Evolutionary conservation across 768 basidiomycete genomes (phyloP).

Genomic region (Gloeophyllum trabeum): DNA sequence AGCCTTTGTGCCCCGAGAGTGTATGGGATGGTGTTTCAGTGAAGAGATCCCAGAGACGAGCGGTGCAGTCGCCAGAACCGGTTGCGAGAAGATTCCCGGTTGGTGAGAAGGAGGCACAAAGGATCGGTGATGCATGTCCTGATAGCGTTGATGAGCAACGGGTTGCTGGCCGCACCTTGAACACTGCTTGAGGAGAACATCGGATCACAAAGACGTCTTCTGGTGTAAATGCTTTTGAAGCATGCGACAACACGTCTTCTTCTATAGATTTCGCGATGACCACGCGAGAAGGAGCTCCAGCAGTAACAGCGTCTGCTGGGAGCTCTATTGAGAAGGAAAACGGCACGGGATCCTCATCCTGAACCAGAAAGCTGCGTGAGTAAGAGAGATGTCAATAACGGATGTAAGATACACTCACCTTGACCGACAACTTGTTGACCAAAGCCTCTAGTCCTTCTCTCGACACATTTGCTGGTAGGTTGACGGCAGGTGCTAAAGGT

Average conservation of each 20-base stretch:
- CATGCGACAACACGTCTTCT: slow-evolving; percentile 65
- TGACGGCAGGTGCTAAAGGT: slow-evolving; percentile 78
- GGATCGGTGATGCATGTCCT: slow-evolving; percentile 89
- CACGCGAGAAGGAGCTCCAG: slow-evolving; percentile 60
- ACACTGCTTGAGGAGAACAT: slow-evolving; percentile 94
- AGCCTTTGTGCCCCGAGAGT: slow-evolving; percentile 82
- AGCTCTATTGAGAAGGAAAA: slow-evolving; percentile 83
- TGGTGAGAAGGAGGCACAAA: slow-evolving; percentile 93
- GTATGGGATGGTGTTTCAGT: slow-evolving; percentile 88
- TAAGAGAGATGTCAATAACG: not conserved
- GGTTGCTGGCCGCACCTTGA: slow-evolving; percentile 87
- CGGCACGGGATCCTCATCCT: slow-evolving; percentile 86
- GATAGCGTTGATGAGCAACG: slow-evolving; percentile 88
- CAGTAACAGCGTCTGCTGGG: slow-evolving; percentile 38
- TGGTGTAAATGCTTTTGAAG: slow-evolving; percentile 59
- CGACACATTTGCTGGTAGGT: slow-evolving; percentile 77
- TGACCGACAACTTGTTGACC: slow-evolving; percentile 76
- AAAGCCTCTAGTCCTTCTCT: slow-evolving; percentile 77
- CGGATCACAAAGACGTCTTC: slow-evolving; percentile 85
- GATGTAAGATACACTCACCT: slow-evolving; percentile 35
- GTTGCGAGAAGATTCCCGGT: slow-evolving; percentile 88
- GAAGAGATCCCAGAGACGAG: slow-evolving; percentile 87
- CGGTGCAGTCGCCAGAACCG: slow-evolving; percentile 89
- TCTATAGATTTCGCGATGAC: slow-evolving; percentile 80
- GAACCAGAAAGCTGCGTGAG: slow-evolving; percentile 1